Base-by-base conservation (phyloP, 2,329 filamentous ascomycete species). In the Penicillium nordicum region DNA sequence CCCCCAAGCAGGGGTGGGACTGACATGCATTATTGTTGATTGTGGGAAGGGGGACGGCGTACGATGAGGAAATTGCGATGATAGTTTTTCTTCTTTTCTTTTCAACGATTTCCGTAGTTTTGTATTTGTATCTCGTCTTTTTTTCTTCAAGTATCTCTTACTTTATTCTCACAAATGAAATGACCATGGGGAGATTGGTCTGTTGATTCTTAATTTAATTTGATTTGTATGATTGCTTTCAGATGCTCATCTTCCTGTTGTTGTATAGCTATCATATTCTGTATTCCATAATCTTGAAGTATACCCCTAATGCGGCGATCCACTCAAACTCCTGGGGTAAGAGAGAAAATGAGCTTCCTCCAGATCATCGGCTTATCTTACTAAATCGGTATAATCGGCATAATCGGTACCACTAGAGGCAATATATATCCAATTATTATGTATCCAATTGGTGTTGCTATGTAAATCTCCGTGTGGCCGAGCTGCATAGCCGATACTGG, bases 381-480 rank as follows among this genome's bases (percentile, higher is more conserved):
- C 49, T 51, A 2, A 4, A 43, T 41, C 48, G 48, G 38, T 7
- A 23, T 10, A 11, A 43, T 42, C 40, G 41, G 41, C 9, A 43
- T 12, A 14, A 1, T 25, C 21, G 36, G 36, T 14, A 6, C 29
- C 3, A 27, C 38, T 32, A 45, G 40, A 12, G 29, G 29, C 21
- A 32, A 25, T 5, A 10, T 16, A 14, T 1, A 16, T 21, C 34
- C 7, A 21, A 50, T 42, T 23, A 10, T 12, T 30, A 9, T 29
- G 27, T 18, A 37, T 6, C 42, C 40, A 21, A 42, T 16, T 11
- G 30, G 46, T 10, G 12, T n/a, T 11, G n/a, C 8, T 14, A 6
- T 18, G 25, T 4, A 37, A 41, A 66, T 55, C 67, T 73, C 71
- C 71, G 69, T 72, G 68, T 67, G 67, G 65, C 71, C 71, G 71